A percentile compares a stretch with the other conserved stretches of the same genome.
Evolutionary conservation across 2,329 filamentous ascomycete species (phyloP).

Genomic region (Aureobasidium uvarum): DNA sequence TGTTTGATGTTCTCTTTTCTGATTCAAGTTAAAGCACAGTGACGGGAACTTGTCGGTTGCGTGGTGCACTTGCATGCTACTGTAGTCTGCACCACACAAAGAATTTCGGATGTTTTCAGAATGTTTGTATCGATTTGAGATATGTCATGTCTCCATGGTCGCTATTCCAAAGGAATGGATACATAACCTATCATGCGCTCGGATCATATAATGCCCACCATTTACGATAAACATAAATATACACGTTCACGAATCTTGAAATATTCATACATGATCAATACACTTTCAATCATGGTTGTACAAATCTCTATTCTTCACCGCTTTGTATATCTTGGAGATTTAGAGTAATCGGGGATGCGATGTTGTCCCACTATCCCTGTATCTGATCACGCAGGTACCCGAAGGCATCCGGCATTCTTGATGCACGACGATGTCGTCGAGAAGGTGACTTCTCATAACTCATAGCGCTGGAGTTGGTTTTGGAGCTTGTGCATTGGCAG

Average conservation of each 20-base stretch:
- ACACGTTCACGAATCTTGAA: not conserved
- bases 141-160: not conserved
- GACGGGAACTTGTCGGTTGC: not conserved
- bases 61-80: not conserved
- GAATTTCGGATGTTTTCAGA: not conserved
- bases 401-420: not conserved
- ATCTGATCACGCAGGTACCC: slow-evolving; percentile 22
- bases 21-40: not conserved
- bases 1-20: not conserved
- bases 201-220: slow-evolving; percentile 14
- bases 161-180: not conserved
- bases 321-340: not conserved
- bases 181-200: not conserved
- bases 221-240: slow-evolving; percentile 1
- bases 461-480: not conserved
- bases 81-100: slow-evolving; percentile 7
- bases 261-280: not conserved
- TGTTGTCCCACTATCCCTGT: not conserved
- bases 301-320: slow-evolving; percentile 17
- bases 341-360: slow-evolving; percentile 5
- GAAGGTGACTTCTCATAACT: not conserved
- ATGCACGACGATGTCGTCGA: not conserved
- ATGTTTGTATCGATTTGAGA: slow-evolving; percentile 3
- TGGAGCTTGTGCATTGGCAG: not conserved
- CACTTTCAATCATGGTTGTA: not conserved